Base-by-base conservation (phyloP, 2,329 filamentous ascomycete genomes). In the Thyridium curvatum region DNA sequence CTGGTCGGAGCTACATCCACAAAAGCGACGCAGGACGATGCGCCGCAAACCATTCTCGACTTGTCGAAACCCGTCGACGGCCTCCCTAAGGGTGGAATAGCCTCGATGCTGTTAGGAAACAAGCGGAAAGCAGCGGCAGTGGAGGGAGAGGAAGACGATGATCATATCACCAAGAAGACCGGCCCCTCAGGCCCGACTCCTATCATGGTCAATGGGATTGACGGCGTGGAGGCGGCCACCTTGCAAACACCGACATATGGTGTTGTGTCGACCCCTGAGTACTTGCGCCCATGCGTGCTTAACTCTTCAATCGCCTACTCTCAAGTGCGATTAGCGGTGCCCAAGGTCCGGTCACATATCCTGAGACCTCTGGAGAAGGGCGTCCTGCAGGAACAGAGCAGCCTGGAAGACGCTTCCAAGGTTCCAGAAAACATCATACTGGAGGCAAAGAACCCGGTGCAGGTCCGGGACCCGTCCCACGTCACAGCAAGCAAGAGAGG, bases 11-110 rank as follows among this genome's bases (percentile, higher is more conserved):
- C 87, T 12, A 80, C 79, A 9, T 75, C 79, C 9, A 74, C 72
- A 12, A 85, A 77, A 46, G 65, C 68, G 3, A 65, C 73, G 1
- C 80, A 82, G 42, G 78, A 74, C 41, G 88, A 93, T 46, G 72
- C 81, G 0, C 88, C 89, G 0, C 84, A 90, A 51, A 85, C 86
- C 10, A 81, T 91, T 15, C 66, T 98, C 8, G 93, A 98, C 60
- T 72, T 98, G 3, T 93, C 87, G 13, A 94, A 93, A 53, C 93
- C 93, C 1, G 95, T 90, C 46, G 91, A 98, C 49, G 90, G 91
- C 2, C 71, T 97, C 32, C 93, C 93, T 0, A 88, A 86, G 56
- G 93, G 93, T 17, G 93, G 93, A 3, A 73, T 98, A 14, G 80
- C 86, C 2, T 76, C 87, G 3, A 78, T 98, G 66, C 67, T 98